Evolutionary conservation across 1,284 basidiomycete species (phyloP).

Genomic region (Inonotus hispidus): DNA sequence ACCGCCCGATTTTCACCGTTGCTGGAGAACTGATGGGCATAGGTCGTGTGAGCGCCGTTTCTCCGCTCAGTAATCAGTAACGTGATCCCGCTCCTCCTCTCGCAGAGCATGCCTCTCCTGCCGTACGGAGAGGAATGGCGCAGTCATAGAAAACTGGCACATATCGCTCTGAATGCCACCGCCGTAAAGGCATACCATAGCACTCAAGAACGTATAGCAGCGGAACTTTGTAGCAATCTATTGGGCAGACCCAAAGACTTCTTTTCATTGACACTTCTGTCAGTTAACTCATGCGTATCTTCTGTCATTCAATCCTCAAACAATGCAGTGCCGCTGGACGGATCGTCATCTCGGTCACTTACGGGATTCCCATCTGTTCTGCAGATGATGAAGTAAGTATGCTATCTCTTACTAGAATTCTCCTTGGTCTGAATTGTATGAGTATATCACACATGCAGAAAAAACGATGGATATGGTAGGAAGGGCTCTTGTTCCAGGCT

Average conservation of each 20-base stretch:
- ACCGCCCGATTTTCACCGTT: conserved; percentile 24
- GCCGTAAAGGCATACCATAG: neutral
- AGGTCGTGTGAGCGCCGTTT: neutral
- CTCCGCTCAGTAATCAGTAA: too few species aligned
- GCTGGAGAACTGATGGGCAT: neutral
- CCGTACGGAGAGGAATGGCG: conserved; percentile 15
- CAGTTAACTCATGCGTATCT: too few species aligned
- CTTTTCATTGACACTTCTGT: neutral
- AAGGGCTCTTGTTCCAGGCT: conserved; percentile 24
- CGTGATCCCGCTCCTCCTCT: neutral
- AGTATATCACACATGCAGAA: conserved; percentile 40
- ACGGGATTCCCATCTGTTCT: conserved; percentile 26
- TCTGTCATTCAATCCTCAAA: neutral
- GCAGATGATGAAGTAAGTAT: conserved; percentile 29
- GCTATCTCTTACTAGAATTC: conserved; percentile 18
- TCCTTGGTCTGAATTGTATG: neutral
- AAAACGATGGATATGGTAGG: conserved; percentile 25
- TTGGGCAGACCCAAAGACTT: conserved; percentile 3
- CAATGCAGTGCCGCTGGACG: neutral
- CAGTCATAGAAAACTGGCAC: conserved; percentile 7
- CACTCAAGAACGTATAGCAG: neutral
- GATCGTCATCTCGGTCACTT: neutral
- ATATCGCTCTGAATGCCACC: conserved; percentile 4
- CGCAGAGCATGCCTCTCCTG: neutral
- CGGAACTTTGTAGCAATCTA: conserved; percentile 6